Percentiles rank a stretch among this genome's conserved stretches.
These are phyloP conservation scores for Fusarium metavorans DNA, from an alignment of 2,329 filamentous ascomycete genomes.

Conservation along the genomic window DNA sequence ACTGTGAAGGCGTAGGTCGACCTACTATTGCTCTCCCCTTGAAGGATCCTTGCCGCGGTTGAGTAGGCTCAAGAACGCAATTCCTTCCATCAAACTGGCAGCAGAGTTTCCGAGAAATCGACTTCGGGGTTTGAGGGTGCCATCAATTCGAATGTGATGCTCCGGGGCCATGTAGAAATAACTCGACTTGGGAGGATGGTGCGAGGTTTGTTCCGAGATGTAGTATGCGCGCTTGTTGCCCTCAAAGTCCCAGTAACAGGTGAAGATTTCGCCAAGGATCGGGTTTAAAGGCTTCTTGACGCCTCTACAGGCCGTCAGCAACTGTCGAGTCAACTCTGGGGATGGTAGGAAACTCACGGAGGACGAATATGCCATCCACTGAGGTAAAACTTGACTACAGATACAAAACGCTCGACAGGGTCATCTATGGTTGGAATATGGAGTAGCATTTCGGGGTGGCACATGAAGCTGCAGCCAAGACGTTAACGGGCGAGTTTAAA, in stretches of 20 bases:
- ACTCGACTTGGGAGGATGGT: conserved; percentile 97
- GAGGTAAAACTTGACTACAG: conserved; percentile 97
- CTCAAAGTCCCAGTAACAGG: conserved; percentile 93
- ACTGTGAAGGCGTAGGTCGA: conserved; percentile 30
- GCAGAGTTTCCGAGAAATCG: conserved; percentile 97
- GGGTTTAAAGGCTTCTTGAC: conserved; percentile 99
- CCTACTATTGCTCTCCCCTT: conserved; percentile 88
- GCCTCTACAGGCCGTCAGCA: conserved; percentile 68
- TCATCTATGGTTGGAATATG: conserved; percentile 90
- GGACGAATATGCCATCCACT: conserved; percentile 99
- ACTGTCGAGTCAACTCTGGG: conserved; percentile 7
- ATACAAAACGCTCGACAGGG: conserved; percentile 88
- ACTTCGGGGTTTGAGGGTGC: conserved; percentile 92
- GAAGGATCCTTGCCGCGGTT: conserved; percentile 77
- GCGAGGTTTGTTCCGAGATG: conserved; percentile 96
- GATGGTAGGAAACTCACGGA: conserved; percentile 70
- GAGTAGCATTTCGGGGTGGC: conserved; percentile 94
- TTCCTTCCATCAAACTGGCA: conserved; percentile 97
- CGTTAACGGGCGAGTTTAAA: conserved; percentile 18
- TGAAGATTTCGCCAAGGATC: conserved; percentile 93
- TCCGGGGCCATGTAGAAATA: conserved; percentile 99
- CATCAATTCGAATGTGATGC: conserved; percentile 94
- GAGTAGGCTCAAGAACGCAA: conserved; percentile 84
- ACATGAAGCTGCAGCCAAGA: conserved; percentile 84
- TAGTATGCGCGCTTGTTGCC: conserved; percentile 92